Evolutionary conservation across 2,329 filamentous ascomycete species (phyloP).

Genomic region (Aspergillus tubingensis): DNA sequence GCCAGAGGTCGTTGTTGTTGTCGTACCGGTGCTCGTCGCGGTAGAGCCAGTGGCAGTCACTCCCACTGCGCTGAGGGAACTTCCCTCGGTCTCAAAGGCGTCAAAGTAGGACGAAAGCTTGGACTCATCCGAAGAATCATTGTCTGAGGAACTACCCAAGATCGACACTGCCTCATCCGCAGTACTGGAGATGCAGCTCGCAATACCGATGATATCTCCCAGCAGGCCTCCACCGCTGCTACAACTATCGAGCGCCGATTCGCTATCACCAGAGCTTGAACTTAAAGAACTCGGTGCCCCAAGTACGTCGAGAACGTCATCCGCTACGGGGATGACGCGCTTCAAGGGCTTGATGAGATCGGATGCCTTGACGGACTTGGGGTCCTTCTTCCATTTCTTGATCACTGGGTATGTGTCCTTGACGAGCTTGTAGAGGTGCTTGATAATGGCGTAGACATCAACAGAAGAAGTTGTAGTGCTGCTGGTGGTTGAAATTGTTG

Average conservation of each 20-base stretch:
- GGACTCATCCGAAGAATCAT: not conserved
- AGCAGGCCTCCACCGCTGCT: not conserved
- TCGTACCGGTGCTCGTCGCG: not conserved
- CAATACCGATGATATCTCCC: not conserved
- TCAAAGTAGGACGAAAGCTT: not conserved
- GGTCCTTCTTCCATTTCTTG: constrained; percentile 2
- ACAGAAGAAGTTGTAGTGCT: not conserved
- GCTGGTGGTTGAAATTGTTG: not conserved
- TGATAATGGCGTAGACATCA: not conserved
- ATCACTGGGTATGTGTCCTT: not conserved
- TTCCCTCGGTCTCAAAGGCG: not conserved
- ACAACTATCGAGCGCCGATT: not conserved
- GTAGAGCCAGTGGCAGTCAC: not conserved
- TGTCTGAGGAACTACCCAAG: not conserved
- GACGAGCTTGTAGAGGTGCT: not conserved
- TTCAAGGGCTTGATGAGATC: not conserved
- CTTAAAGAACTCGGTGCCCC: not conserved
- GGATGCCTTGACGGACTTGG: not conserved
- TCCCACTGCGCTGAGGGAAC: not conserved
- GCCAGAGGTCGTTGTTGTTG: not conserved
- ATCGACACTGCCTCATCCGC: not conserved
- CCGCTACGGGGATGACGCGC: not conserved
- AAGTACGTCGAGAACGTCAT: not conserved
- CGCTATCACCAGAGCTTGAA: not conserved
- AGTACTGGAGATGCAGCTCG: constrained; percentile 1